Evolutionary conservation across 2,329 filamentous ascomycete species (phyloP), one percentile per base, ranked within the genome.

Genomic region (Trichoderma pleuroti): DNA sequence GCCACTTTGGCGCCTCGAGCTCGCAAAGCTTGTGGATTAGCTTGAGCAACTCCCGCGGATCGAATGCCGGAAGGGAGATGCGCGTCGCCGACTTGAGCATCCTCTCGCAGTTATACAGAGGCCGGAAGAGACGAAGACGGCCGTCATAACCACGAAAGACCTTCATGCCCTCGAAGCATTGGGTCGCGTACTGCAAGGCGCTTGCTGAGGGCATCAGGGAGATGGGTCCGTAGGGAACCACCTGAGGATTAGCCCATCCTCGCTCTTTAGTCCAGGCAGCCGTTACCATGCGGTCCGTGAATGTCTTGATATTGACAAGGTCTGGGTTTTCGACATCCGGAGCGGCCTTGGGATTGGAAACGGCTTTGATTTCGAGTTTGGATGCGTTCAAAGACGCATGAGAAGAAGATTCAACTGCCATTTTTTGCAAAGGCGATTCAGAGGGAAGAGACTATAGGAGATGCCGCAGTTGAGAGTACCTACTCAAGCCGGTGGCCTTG

Each of bases 81-180:
- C 93, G 88, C 32, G 80, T 81, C 39, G 87, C 84, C 4, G 87
- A 90, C 76, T 86, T 84, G 74, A 84, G 82, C 80, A 89, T 89
- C 75, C 93, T 90, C 74, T 84, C 84, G 76, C 89, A 88, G 81
- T 95, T 95, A 77, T 88, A 86, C 74, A 90, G 84, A 0, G 92
- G 91, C 14, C 92, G 89, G 86, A 95, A 95, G 68, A 94, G 83
- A 70, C 92, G 90, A 65, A 94, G 86, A 76, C 86, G 87, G 75
- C 90, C 91, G 79, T 95, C 92, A 74, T 87, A 86, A 68, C 93
- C 93, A 62, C 93, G 90, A 85, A 93, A 97, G 62, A 89, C 88
- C 82, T 97, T 97, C 75, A 87, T 82, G 9, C 93, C 93, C 82
- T 97, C 93, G 82, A 97, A 97, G 81, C 93, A 97, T 81, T 95